Conservation (phyloP, 2,329 filamentous ascomycete genomes). For the Colletotrichum endophyticum region DNA sequence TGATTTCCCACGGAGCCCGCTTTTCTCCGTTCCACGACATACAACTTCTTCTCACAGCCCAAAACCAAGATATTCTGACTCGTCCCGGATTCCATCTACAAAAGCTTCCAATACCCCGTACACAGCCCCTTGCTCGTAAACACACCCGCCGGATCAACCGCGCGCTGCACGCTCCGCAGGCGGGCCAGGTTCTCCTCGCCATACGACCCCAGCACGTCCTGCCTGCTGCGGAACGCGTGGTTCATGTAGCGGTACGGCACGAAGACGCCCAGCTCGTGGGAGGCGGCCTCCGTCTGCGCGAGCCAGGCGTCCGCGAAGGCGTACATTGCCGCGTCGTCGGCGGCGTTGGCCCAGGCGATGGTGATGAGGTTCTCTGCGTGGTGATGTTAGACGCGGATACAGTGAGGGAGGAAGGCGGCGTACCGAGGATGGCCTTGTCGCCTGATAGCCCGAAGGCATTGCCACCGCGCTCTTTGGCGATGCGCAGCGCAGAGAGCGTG, state of each 20-base stretch:
- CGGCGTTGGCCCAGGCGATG: background rate
- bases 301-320: background rate
- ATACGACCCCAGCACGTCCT: background rate
- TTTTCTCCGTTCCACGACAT: background rate
- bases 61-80: background rate
- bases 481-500: background rate
- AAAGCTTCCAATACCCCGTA: background rate
- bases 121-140: background rate
- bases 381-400: rapidly evolving
- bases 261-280: background rate
- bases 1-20: background rate
- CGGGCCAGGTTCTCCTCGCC: background rate
- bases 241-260: background rate
- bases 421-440: background rate
- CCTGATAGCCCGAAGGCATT: background rate
- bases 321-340: background rate
- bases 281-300: background rate
- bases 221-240: background rate
- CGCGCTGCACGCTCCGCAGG: background rate
- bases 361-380: background rate
- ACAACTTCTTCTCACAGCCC: background rate
- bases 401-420: background rate
- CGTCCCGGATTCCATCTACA: background rate
- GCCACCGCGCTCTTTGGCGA: background rate
- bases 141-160: background rate